These are phyloP conservation scores for Leccinum pachyderme DNA, from an alignment of 1,284 basidiomycete genomes.

Conservation along the genomic window DNA sequence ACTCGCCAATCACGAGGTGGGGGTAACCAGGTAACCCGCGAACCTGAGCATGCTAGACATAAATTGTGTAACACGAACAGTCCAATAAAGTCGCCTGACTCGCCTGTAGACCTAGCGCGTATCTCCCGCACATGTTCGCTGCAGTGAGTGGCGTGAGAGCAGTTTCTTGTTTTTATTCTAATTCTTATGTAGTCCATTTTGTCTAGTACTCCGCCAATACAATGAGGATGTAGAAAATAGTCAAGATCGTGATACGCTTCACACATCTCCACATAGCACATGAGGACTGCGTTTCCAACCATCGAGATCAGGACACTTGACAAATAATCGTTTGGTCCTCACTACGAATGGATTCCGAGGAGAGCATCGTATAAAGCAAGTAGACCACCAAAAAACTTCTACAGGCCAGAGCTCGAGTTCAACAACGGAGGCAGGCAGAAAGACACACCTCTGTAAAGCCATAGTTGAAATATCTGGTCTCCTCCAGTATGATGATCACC, in stretches of 20 bases:
- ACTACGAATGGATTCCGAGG: not conserved
- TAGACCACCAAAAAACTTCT: not conserved
- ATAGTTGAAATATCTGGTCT: not conserved
- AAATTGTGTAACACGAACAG: not conserved
- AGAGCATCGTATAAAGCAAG: not conserved
- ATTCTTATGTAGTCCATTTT: too few relatives aligned
- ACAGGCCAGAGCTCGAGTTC: not conserved
- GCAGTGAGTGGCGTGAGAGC: not conserved
- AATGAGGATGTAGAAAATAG: not conserved
- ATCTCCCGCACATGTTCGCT: slow-evolving; percentile 62
- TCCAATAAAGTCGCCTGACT: not conserved
- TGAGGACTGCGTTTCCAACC: not conserved
- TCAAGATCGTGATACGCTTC: not conserved
- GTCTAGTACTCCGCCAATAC: not conserved
- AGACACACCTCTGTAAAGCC: not conserved
- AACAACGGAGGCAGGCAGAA: too few relatives aligned
- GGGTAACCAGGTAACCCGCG: slow-evolving; percentile 43
- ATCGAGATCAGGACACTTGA: not conserved
- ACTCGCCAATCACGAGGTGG: slow-evolving; percentile 50
- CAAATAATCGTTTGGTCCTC: not conserved
- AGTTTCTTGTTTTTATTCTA: too few relatives aligned
- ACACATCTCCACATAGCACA: not conserved
- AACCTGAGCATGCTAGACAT: slow-evolving; percentile 34
- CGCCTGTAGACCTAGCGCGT: slow-evolving; percentile 53
- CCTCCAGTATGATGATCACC: not conserved